phyloP scores from a whole-genome alignment of 192 early-diverging fungal species.

The Thamnidium elegans region DNA sequence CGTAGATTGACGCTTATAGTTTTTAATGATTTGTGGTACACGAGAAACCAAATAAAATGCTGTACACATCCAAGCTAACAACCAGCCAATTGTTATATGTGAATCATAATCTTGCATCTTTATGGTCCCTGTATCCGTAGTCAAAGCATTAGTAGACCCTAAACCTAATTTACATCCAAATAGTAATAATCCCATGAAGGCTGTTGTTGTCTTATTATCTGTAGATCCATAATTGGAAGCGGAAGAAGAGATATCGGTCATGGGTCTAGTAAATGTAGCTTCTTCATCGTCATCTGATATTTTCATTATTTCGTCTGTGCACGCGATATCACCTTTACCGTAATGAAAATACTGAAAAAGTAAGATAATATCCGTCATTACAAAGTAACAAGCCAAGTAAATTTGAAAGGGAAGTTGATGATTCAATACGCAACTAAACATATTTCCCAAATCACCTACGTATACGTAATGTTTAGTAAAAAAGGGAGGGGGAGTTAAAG shows the following conservation, averaged over 20 bases:
- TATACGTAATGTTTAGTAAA: slow-evolving; percentile 1
- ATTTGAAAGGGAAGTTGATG: slow-evolving; percentile 67
- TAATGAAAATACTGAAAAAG: slow-evolving; percentile 23
- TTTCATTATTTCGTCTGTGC: not conserved
- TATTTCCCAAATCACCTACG: slow-evolving; percentile 64
- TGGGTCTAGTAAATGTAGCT: no score
- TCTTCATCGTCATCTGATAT: not conserved
- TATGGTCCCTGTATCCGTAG: not conserved
- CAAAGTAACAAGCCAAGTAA: slow-evolving; percentile 22
- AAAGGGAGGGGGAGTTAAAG: not conserved
- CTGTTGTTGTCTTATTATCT: slow-evolving; percentile 3
- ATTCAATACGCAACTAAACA: slow-evolving; percentile 65
- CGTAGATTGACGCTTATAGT: slow-evolving; percentile 56
- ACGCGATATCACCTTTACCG: not conserved
- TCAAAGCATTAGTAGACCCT: no score
- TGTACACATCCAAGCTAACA: slow-evolving; percentile 65
- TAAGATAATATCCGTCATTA: slow-evolving; percentile 17
- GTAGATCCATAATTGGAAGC: not conserved
- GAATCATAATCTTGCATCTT: not conserved
- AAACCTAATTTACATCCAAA: not conserved
- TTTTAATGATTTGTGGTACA: slow-evolving; percentile 73
- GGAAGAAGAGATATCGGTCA: no score
- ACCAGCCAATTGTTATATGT: slow-evolving; percentile 39
- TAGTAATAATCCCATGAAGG: slow-evolving; percentile 13
- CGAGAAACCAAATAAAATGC: slow-evolving; percentile 64